A percentile compares a stretch with the other conserved stretches of the same genome.
Evolutionary conservation across 1,284 basidiomycete species (phyloP).

Genomic region (Fomes fomentarius): DNA sequence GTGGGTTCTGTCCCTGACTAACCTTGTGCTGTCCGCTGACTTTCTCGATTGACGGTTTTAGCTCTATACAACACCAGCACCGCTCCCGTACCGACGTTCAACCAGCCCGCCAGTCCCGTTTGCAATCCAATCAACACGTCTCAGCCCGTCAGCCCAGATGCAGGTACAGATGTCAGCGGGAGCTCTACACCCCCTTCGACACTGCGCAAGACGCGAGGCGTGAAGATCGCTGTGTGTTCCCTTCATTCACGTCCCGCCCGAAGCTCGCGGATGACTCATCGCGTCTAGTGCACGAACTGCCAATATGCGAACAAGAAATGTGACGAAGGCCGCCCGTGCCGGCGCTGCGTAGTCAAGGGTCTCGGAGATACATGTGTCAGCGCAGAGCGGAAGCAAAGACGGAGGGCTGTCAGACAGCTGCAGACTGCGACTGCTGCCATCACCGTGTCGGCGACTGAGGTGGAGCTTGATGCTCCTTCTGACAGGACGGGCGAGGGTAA

Average conservation of each 20-base stretch:
- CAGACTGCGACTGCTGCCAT: conserved; percentile 3
- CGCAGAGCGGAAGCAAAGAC: conserved; percentile 11
- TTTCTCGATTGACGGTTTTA: background rate
- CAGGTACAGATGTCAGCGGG: background rate
- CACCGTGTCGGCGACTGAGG: conserved; percentile 7
- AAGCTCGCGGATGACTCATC: conserved; percentile 2
- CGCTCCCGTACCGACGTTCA: background rate
- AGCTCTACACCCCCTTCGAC: background rate
- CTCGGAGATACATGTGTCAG: conserved; percentile 12
- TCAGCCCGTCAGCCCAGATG: no score
- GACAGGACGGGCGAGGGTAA: background rate
- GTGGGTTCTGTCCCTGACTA: background rate
- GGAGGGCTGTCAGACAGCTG: background rate
- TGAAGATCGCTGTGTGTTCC: conserved; percentile 21
- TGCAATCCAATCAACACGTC: no score
- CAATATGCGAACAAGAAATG: conserved; percentile 17
- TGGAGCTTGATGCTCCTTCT: background rate
- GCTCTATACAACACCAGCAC: background rate
- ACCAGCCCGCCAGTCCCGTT: no score
- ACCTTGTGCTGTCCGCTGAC: background rate
- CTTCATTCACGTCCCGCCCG: background rate
- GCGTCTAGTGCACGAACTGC: conserved; percentile 19
- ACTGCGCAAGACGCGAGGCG: conserved; percentile 14
- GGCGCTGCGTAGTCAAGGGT: conserved; percentile 10
- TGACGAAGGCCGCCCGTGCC: conserved; percentile 21